Evolutionary conservation across 495 filamentous ascomycete species (phyloP).

Genomic region (Aspergillus incahuasiensis): DNA sequence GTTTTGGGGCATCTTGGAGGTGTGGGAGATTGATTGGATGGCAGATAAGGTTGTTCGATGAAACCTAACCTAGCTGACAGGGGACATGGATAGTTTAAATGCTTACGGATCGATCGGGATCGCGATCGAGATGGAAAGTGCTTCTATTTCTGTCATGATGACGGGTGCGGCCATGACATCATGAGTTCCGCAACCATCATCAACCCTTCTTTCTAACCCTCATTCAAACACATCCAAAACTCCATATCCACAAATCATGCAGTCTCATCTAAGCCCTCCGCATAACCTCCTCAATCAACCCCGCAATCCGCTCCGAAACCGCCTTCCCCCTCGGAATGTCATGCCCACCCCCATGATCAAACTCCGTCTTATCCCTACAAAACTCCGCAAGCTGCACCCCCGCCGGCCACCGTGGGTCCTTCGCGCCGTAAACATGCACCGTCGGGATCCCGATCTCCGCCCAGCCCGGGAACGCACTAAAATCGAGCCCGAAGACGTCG

Average conservation of each 20-base stretch:
- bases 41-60: no score
- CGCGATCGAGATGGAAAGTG: neutral
- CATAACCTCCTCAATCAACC: neutral
- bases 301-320: constrained; percentile 1
- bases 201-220: neutral
- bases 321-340: constrained; percentile 6
- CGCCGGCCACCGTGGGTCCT: constrained; percentile 12
- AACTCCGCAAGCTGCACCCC: constrained; percentile 12
- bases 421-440: constrained; percentile 13
- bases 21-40: no score
- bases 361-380: neutral
- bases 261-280: neutral
- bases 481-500: constrained; percentile 1
- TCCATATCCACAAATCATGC: no score
- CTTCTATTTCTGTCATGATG: neutral
- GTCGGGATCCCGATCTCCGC: constrained; percentile 11
- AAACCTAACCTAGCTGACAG: no score
- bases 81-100: no score
- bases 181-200: neutral
- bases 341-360: constrained; percentile 14
- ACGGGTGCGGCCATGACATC: neutral
- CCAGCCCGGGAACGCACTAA: neutral
- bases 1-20: constrained; percentile 15
- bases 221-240: no score
- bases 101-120: no score